A percentile compares a stretch with the other conserved stretches of the same genome.
Conservation (phyloP, 116 monocot genomes). For the Zostera marina region DNA sequence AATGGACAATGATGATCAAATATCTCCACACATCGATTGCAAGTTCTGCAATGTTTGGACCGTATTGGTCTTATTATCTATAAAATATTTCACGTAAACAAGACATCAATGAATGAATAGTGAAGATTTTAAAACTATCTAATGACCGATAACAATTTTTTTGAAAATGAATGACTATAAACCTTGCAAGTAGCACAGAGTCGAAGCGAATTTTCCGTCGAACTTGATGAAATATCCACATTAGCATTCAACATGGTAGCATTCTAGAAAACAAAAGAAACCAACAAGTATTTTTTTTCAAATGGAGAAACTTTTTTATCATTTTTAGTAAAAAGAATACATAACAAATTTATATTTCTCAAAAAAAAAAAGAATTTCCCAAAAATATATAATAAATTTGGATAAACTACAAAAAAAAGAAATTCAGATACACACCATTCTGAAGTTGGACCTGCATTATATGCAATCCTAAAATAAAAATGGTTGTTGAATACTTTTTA, state of each 20-base stretch:
- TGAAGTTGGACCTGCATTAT: no score
- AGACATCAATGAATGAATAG: not conserved
- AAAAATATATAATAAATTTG: no score
- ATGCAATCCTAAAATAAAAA: no score
- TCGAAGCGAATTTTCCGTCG: constrained; percentile 78
- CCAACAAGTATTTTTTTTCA: no score
- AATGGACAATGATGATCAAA: constrained; percentile 96
- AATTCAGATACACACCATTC: no score
- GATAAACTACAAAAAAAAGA: no score
- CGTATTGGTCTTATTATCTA: constrained; percentile 74
- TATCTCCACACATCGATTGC: constrained; percentile 84
- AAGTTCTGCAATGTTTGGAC: constrained; percentile 81
- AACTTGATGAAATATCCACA: constrained; percentile 37
- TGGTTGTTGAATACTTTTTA: no score
- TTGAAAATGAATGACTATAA: constrained; percentile 2
- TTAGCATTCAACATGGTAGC: constrained; percentile 46
- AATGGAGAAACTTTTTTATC: no score
- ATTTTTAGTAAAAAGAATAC: no score
- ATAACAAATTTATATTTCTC: no score
- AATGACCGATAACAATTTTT: not conserved
- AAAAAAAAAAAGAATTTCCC: no score
- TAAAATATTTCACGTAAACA: not conserved
- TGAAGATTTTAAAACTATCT: not conserved
- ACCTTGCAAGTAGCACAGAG: constrained; percentile 97
- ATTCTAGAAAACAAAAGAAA: constrained; percentile 32